These are phyloP conservation scores for Peniophora sp. DNA, from an alignment of 1,284 basidiomycete genomes.

Conservation along the genomic window DNA sequence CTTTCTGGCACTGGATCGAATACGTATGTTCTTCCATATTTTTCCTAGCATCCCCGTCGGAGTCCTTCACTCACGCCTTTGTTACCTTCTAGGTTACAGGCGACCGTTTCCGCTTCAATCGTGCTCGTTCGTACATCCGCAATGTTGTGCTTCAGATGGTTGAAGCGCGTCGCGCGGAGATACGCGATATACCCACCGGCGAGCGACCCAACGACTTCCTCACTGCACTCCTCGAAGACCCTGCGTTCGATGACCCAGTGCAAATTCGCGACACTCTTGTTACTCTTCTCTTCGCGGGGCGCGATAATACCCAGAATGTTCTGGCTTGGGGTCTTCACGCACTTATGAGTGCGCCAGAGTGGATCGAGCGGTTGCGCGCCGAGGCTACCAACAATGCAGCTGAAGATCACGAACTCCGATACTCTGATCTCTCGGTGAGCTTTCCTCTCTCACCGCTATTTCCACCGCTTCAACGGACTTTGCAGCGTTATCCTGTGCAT, in stretches of 20 bases:
- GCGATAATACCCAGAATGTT: constrained; percentile 17
- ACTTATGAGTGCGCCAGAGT: constrained; percentile 10
- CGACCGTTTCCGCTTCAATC: constrained; percentile 4
- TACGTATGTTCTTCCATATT: constrained; percentile 4
- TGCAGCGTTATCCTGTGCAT: constrained; percentile 14
- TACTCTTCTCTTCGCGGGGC: constrained; percentile 17
- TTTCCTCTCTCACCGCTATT: too few relatives aligned
- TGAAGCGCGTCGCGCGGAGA: background rate
- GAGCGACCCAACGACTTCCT: constrained; percentile 10
- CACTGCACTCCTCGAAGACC: constrained; percentile 8
- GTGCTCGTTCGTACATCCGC: constrained; percentile 5
- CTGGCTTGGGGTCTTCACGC: constrained; percentile 17
- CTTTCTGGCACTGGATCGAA: constrained; percentile 14
- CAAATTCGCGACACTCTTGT: constrained; percentile 16
- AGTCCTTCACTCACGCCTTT: background rate
- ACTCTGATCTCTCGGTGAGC: too few relatives aligned
- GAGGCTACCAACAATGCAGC: constrained; percentile 7
- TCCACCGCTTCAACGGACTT: background rate
- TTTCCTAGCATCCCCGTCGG: background rate
- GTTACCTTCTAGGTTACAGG: constrained; percentile 2
- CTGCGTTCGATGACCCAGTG: constrained; percentile 5
- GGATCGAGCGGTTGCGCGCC: constrained; percentile 15
- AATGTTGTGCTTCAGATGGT: constrained; percentile 5
- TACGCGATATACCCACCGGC: background rate
- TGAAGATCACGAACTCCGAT: too few relatives aligned